Evolutionary conservation across 2,329 filamentous ascomycete species (phyloP).

Genomic region (Madurella fahalii): DNA sequence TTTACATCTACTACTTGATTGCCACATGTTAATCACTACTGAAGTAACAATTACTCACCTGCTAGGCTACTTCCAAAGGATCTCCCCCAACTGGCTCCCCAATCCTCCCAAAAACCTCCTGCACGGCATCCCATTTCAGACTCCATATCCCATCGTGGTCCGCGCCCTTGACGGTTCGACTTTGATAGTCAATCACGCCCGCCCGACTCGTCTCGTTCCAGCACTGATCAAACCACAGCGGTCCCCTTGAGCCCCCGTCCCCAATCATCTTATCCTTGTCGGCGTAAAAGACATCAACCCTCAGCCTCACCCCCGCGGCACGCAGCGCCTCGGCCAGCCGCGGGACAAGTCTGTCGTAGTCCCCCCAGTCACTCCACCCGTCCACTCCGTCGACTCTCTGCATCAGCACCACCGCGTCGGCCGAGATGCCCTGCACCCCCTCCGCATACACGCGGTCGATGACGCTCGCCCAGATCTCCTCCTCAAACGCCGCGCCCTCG

Average conservation of each 20-base stretch:
- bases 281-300: constrained; percentile 28
- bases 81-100: too few species aligned
- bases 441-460: constrained; percentile 26
- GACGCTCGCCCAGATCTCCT: constrained; percentile 18
- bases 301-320: constrained; percentile 15
- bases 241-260: constrained; percentile 23
- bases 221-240: constrained; percentile 30
- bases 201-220: constrained; percentile 18
- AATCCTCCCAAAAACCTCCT: constrained; percentile 18
- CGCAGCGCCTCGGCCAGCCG: constrained; percentile 23
- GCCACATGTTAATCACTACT: too few species aligned
- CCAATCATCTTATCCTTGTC: constrained; percentile 31
- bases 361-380: constrained; percentile 31
- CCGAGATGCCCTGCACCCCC: constrained; percentile 26
- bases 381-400: constrained; percentile 18
- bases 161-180: constrained; percentile 22
- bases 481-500: constrained; percentile 20
- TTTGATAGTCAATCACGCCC: constrained; percentile 24
- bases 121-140: constrained; percentile 18
- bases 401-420: constrained; percentile 30
- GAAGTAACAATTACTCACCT: too few species aligned
- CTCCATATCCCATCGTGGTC: constrained; percentile 30
- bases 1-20: too few species aligned
- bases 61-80: too few species aligned
- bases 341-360: constrained; percentile 30